These are phyloP conservation scores for Globisporangium sylvaticum DNA, from an alignment of 352 stramenopile genomes.

Conservation along the genomic window DNA sequence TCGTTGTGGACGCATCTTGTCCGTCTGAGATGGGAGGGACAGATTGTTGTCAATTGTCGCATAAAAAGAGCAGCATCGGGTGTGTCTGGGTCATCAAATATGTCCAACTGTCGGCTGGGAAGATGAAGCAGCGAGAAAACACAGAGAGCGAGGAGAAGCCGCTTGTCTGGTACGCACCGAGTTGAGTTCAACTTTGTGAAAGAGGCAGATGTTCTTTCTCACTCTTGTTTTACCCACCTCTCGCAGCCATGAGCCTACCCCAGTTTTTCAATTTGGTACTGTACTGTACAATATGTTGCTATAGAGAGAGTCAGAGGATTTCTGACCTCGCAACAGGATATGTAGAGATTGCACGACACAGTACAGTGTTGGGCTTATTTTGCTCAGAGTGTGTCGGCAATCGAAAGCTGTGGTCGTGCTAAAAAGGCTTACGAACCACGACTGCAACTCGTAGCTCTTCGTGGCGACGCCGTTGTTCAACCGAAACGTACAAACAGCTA, in stretches of 20 bases:
- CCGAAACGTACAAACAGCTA: background rate
- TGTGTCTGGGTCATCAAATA: background rate
- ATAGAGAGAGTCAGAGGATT: background rate
- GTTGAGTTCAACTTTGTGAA: background rate
- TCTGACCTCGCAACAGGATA: background rate
- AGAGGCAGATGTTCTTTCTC: background rate
- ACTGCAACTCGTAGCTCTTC: background rate
- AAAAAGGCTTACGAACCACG: background rate
- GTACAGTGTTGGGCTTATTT: background rate
- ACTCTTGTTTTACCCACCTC: too few relatives aligned
- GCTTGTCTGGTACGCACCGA: background rate
- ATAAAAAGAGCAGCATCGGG: background rate
- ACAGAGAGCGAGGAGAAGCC: too few relatives aligned
- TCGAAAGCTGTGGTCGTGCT: background rate
- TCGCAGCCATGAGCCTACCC: background rate
- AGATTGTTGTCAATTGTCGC: background rate
- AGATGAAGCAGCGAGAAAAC: too few relatives aligned
- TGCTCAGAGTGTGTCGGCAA: background rate
- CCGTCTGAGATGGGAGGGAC: background rate
- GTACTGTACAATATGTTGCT: background rate
- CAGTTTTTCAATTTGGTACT: background rate
- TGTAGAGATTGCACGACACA: background rate
- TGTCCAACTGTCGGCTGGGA: background rate
- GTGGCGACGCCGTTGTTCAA: too few relatives aligned
- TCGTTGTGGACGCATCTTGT: background rate